phyloP scores from a whole-genome alignment of 73 alveolate species.

The Effrenium voratum region DNA sequence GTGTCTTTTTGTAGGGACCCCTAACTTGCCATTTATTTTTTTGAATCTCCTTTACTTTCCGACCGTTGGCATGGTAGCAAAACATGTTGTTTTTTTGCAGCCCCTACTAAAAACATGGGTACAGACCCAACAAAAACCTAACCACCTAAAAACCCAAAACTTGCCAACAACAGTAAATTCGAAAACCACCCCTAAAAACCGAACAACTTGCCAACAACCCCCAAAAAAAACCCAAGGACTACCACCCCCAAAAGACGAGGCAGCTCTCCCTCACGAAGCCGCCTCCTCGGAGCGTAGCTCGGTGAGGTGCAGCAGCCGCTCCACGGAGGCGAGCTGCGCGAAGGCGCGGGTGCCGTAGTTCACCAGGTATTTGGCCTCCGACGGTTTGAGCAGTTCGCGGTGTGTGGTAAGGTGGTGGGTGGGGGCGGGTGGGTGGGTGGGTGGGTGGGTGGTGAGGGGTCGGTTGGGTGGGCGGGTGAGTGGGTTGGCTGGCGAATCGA shows the following conservation, averaged over 20 bases:
- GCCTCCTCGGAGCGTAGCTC: constrained; percentile 51
- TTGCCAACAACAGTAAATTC: not conserved
- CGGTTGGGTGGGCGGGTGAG: no score
- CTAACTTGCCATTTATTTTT: not conserved
- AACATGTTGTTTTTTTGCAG: not conserved
- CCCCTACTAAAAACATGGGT: not conserved
- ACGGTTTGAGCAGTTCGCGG: no score
- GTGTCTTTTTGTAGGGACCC: no score
- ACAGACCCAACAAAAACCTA: not conserved
- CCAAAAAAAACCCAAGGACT: not conserved
- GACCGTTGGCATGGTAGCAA: not conserved
- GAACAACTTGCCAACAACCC: not conserved
- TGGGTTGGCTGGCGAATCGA: no score
- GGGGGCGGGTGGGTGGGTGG: no score
- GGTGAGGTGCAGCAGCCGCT: constrained; percentile 24
- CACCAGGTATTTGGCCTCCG: constrained; percentile 87
- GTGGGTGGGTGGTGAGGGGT: no score
- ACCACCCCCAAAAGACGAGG: not conserved
- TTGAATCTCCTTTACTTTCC: not conserved
- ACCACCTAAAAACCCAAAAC: not conserved
- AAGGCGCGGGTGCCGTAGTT: constrained; percentile 87
- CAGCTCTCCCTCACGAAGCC: not conserved
- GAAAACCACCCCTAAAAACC: not conserved
- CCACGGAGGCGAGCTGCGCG: constrained; percentile 91
- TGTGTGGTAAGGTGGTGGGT: no score